These are phyloP conservation scores for Erodium chrysanthum DNA, from an alignment of 441 rosid species.

Conservation along the genomic window DNA sequence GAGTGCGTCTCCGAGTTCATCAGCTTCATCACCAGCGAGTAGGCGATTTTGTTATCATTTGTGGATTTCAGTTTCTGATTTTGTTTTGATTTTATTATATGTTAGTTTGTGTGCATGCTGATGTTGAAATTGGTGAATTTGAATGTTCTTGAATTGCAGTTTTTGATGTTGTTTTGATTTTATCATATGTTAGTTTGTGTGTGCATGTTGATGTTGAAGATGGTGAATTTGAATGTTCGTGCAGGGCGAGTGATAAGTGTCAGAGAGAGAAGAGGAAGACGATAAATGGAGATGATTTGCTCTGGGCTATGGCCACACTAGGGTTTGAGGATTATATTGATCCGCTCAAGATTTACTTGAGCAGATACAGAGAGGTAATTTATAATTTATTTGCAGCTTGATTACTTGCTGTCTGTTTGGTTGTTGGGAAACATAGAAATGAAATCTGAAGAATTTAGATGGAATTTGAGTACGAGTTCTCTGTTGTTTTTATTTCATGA, in stretches of 20 bases:
- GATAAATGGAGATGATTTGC: slow-evolving; percentile 87
- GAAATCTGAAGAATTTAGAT: not conserved
- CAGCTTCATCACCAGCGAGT: slow-evolving; percentile 74
- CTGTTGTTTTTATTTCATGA: not conserved
- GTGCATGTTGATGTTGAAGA: not conserved
- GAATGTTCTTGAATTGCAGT: not conserved
- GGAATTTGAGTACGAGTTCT: not conserved
- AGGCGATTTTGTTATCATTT: slow-evolving; percentile 4
- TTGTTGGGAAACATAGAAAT: not conserved
- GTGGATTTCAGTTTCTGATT: no score
- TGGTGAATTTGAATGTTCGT: slow-evolving; percentile 13
- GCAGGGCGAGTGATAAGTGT: slow-evolving; percentile 95
- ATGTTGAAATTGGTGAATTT: not conserved
- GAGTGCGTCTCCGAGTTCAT: no score
- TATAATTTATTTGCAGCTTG: no score
- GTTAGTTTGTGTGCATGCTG: not conserved
- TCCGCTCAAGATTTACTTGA: slow-evolving; percentile 68
- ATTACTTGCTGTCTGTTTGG: not conserved
- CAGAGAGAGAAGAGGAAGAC: slow-evolving; percentile 98
- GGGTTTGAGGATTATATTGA: slow-evolving; percentile 96
- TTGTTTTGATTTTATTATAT: not conserved
- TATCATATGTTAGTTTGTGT: no score
- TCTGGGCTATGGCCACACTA: slow-evolving; percentile 95
- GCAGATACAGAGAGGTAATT: slow-evolving; percentile 80
- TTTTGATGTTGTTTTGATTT: no score